Evolutionary conservation across 257 asterid genomes (phyloP).

Genomic region (Solanum corneliomulleri): DNA sequence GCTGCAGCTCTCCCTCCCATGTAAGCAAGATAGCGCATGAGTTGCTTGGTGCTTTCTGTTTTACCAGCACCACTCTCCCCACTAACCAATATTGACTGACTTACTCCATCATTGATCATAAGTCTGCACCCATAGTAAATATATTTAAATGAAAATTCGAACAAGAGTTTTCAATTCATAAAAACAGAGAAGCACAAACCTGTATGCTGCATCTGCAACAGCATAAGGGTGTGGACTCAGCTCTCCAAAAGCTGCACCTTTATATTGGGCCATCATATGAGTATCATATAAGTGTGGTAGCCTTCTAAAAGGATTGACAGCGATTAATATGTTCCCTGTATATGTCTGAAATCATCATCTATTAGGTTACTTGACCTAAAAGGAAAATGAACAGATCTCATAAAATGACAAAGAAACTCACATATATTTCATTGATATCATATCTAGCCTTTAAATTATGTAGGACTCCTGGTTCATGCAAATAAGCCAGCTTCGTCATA

Average conservation of each 20-base stretch:
- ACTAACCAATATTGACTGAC: constrained; percentile 95
- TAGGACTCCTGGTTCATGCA: constrained; percentile 97
- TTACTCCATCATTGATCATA: constrained; percentile 87
- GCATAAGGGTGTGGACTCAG: constrained; percentile 97
- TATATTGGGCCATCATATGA: constrained; percentile 88
- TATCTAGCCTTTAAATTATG: constrained; percentile 80
- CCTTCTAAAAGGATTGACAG: constrained; percentile 62
- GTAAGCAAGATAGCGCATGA: constrained; percentile 96
- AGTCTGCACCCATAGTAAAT: constrained; percentile 41
- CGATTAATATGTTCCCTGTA: constrained; percentile 93
- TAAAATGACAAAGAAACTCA: constrained; percentile 23
- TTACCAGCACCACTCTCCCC: constrained; percentile 99
- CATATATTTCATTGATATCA: constrained; percentile 95
- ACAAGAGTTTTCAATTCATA: background rate
- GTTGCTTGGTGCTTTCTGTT: constrained; percentile 95
- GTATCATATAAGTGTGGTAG: constrained; percentile 51
- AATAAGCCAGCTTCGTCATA: constrained; percentile 96
- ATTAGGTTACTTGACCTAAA: constrained; percentile 11
- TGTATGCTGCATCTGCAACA: constrained; percentile 97
- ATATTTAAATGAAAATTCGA: background rate
- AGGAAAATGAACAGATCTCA: background rate
- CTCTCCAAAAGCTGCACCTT: constrained; percentile 32
- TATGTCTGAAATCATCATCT: constrained; percentile 51
- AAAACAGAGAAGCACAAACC: constrained; percentile 27
- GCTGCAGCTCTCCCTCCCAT: constrained; percentile 92